Conservation (phyloP, 495 filamentous ascomycete genomes). For the Endocarpon pusillum region DNA sequence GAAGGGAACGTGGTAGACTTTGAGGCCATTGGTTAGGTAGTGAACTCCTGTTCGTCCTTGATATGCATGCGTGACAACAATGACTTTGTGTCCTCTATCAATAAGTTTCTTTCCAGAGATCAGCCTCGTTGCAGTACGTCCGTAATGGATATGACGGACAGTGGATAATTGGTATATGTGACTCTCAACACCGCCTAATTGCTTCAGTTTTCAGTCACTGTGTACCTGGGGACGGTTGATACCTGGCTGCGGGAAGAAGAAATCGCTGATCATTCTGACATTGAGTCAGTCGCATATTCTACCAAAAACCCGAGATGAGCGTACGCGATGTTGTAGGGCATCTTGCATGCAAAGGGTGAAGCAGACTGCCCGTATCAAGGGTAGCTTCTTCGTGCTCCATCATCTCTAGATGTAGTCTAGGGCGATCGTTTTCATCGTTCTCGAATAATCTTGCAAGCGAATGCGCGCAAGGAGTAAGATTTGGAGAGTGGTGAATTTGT, state of each 20-base stretch:
- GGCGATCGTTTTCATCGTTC: too few relatives aligned
- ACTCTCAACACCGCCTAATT: conserved; percentile 70
- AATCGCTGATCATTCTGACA: conserved; percentile 85
- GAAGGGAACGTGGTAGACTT: conserved; percentile 89
- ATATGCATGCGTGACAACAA: conserved; percentile 96
- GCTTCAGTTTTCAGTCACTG: too few relatives aligned
- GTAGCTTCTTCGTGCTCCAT: too few relatives aligned
- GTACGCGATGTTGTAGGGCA: conserved; percentile 62
- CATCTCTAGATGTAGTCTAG: too few relatives aligned
- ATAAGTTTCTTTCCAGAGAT: conserved; percentile 49
- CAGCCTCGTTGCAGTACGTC: not conserved
- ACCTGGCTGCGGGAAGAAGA: conserved; percentile 95
- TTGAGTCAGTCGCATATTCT: conserved; percentile 8
- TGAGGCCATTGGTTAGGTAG: conserved; percentile 86
- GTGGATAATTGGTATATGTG: conserved; percentile 96
- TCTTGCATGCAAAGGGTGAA: too few relatives aligned
- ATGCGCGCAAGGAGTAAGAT: too few relatives aligned
- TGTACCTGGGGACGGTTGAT: conserved; percentile 6
- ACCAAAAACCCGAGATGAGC: conserved; percentile 11
- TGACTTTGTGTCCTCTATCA: conserved; percentile 93
- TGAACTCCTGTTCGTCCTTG: conserved; percentile 80
- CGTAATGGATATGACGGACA: conserved; percentile 17
- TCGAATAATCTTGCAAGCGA: too few relatives aligned
- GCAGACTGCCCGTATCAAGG: too few relatives aligned
- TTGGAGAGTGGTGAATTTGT: too few relatives aligned